phyloP scores from a whole-genome alignment of 1,139 yeast species.

The Debaryomyces sp. region DNA sequence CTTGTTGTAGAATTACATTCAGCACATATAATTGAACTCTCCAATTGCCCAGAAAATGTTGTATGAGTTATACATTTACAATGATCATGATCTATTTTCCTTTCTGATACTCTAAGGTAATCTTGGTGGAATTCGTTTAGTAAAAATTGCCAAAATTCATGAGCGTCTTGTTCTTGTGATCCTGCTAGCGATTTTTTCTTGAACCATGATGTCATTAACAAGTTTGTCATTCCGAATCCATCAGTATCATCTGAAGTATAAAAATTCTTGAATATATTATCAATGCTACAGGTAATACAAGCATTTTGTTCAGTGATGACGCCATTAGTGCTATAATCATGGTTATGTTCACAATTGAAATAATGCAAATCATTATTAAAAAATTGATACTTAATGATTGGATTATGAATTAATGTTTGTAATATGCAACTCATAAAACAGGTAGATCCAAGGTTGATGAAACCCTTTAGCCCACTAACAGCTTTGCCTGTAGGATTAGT shows the following conservation, averaged over 20 bases:
- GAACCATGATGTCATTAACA: constrained; percentile 82
- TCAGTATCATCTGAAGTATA: constrained; percentile 55
- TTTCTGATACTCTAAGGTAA: constrained; percentile 28
- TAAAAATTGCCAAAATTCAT: constrained; percentile 92
- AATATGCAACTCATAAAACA: constrained; percentile 92
- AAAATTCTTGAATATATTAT: constrained; percentile 69
- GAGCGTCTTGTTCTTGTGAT: constrained; percentile 96
- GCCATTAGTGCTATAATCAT: constrained; percentile 21
- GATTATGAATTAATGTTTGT: constrained; percentile 87
- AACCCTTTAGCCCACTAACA: constrained; percentile 77
- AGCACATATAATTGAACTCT: constrained; percentile 79
- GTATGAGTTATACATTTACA: constrained; percentile 91
- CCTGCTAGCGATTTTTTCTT: constrained; percentile 86
- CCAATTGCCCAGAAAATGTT: constrained; percentile 98
- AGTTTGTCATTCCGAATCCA: constrained; percentile 75
- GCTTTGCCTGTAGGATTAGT: constrained; percentile 61
- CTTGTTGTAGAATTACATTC: constrained; percentile 65
- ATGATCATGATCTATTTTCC: constrained; percentile 15
- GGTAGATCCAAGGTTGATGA: constrained; percentile 93
- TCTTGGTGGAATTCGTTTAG: constrained; percentile 80
- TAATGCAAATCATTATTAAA: constrained; percentile 63
- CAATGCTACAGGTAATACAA: constrained; percentile 85
- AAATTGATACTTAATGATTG: constrained; percentile 75
- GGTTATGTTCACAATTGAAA: constrained; percentile 38
- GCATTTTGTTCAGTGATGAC: constrained; percentile 42